Base-by-base conservation (phyloP, 345 rosid species). In the Brassica nigra region DNA sequence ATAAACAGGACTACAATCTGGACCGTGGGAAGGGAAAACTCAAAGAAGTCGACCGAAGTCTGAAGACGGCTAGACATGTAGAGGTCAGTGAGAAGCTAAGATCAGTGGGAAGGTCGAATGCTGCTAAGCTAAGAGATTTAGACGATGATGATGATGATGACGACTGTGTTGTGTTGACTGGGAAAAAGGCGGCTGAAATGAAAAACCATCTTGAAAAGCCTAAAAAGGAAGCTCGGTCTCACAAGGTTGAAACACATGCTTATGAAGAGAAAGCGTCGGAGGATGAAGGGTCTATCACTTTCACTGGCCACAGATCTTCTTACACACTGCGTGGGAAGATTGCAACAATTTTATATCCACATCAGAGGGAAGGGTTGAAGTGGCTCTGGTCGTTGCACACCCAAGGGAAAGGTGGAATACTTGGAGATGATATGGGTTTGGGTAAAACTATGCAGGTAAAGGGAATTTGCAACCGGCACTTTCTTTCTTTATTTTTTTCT, bases 401-500 rank as follows among this genome's bases (percentile, higher is more conserved):
- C 70, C 92, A 86, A 82, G 92, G 86, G 28, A 95, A 93, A 84
- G 99, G 99, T 75, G 99, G 99, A 80, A 93, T 95, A 59, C 85
- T 95, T 82, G 98, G 99, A 14, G 99, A 95, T 71, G 99, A 95
- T 76, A 93, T 95, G 99, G 99, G 99, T 42, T 85, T 95, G 78
- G 99, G 99, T 65, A 95, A 95, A 86, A 95, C 99, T n/a, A 95
- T 95, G 99, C 99, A 95, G 94, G 99, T 91, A 82, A 82, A 82
- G 68, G 57, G 62, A 66, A 30, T 71, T 66, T 11, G 28, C 62
- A 23, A 39, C 39, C 10, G 36, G 7, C 67, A 5, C 34, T 71
- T 36, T 27, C 63, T 62, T 27, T n/a, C 30, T 75, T 2, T 67
- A 0, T 7, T 57, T 57, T 20, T 57, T 66, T 37, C 28, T 33